A percentile compares a stretch with the other conserved stretches of the same genome.
These are phyloP conservation scores for Conticribra guillardii DNA, from an alignment of 108 stramenopile genomes.

Conservation along the genomic window DNA sequence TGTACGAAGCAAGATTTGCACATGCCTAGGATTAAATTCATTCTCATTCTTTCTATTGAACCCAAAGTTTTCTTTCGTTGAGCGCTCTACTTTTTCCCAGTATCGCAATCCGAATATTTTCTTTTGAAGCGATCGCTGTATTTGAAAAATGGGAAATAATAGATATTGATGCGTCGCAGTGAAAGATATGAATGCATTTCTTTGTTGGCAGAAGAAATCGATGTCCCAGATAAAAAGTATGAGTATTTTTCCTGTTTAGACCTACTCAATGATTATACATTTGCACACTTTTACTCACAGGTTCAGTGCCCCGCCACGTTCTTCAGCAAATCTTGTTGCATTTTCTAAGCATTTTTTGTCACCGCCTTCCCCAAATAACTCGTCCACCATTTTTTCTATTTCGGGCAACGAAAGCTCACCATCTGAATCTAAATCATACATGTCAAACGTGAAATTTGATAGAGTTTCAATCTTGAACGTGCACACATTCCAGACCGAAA, in stretches of 20 bases:
- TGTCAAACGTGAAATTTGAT: slow-evolving; percentile 59
- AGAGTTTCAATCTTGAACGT: slow-evolving; percentile 47
- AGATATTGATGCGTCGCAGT: slow-evolving; percentile 43
- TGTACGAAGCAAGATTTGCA: slow-evolving; percentile 46
- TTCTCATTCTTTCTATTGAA: slow-evolving; percentile 23
- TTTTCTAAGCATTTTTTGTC: slow-evolving; percentile 38
- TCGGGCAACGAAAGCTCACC: slow-evolving; percentile 56
- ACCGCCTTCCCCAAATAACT: slow-evolving; percentile 44
- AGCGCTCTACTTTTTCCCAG: slow-evolving; percentile 38
- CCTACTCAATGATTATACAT: too few species aligned
- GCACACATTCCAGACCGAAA: slow-evolving; percentile 55
- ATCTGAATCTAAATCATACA: slow-evolving; percentile 50
- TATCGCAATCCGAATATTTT: slow-evolving; percentile 38
- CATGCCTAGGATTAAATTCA: slow-evolving; percentile 48
- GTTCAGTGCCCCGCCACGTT: slow-evolving; percentile 49
- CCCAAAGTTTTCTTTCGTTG: slow-evolving; percentile 26
- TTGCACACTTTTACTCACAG: slow-evolving; percentile 7
- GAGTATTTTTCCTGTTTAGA: not conserved
- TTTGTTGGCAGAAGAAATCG: not conserved
- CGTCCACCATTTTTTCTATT: slow-evolving; percentile 52
- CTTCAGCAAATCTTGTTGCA: slow-evolving; percentile 38
- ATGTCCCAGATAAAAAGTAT: not conserved
- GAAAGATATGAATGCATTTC: slow-evolving; percentile 38
- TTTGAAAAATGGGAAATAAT: slow-evolving; percentile 49
- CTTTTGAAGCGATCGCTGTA: slow-evolving; percentile 45